Evolutionary conservation across 2,329 filamentous ascomycete genomes (phyloP).

Genomic region (Aspergillus fijiensis): DNA sequence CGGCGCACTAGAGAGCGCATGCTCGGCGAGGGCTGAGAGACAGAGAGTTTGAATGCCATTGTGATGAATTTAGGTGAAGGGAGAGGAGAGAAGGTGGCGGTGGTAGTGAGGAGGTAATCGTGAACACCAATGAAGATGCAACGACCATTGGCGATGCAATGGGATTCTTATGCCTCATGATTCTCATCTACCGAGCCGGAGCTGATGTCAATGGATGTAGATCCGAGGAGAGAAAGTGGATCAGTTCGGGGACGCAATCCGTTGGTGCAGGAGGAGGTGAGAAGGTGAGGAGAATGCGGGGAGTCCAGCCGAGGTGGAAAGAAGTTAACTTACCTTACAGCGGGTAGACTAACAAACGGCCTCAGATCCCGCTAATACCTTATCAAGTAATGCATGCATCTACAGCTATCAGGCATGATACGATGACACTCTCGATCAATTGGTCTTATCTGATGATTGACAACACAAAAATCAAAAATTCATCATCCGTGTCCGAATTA

Average conservation of each 20-base stretch:
- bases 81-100: not conserved
- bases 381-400: not conserved
- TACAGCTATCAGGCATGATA: no score
- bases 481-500: no score
- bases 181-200: not conserved
- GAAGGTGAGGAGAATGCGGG: not conserved
- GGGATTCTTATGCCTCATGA: not conserved
- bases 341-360: not conserved
- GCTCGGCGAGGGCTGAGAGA: conserved; percentile 2
- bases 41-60: conserved; percentile 5
- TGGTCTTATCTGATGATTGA: no score
- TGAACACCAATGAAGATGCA: not conserved
- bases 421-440: no score
- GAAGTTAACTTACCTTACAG: no score
- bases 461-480: no score
- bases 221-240: not conserved
- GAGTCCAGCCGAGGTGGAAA: not conserved
- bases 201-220: not conserved
- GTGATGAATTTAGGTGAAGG: not conserved
- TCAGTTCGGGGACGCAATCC: not conserved
- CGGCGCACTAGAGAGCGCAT: conserved; percentile 13
- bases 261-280: not conserved
- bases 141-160: not conserved
- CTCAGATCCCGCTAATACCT: not conserved
- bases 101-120: not conserved